A percentile compares a stretch with the other conserved stretches of the same genome.
Conservation (phyloP, 306 rosid genomes). For the Cucumis sativus region Cucumber_9930_V3 NC_026658.2:5339501-5340000, state of each 20-base stretch:
- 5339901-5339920: not conserved
- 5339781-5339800: not conserved
- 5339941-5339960: not conserved
- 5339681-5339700: too few relatives aligned
- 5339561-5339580: too few relatives aligned
- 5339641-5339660: too few relatives aligned
- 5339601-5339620: too few relatives aligned
- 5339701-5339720: too few relatives aligned
- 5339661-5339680: too few relatives aligned
- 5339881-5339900: not conserved
- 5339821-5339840: not conserved
- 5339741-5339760: not conserved
- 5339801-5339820: not conserved
- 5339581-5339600: too few relatives aligned
- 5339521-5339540: not conserved
- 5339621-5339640: too few relatives aligned
- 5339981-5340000: too few relatives aligned
- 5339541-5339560: too few relatives aligned
- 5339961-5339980: not conserved
- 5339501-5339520: not conserved
- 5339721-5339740: not conserved
- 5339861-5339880: not conserved
- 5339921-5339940: not conserved
- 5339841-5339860: not conserved
- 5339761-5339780: not conserved